Conservation (phyloP, 768 basidiomycete species). For the Psilocybe subaeruginosa region DNA sequence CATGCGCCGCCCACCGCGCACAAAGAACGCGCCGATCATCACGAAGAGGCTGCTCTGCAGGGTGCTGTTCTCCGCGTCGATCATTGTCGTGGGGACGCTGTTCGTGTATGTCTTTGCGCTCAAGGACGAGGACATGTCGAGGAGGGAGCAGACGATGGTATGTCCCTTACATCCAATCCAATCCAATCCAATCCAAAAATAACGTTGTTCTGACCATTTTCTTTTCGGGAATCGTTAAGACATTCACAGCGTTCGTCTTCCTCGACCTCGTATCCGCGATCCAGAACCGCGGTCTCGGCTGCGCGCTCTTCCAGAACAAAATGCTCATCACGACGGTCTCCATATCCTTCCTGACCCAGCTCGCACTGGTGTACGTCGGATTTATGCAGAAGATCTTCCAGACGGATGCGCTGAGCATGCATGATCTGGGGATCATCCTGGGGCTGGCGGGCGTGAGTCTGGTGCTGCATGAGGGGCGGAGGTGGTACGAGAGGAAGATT, state of each 20-base stretch:
- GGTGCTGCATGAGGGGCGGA: conserved; percentile 73
- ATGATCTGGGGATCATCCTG: conserved; percentile 75
- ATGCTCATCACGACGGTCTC: conserved; percentile 91
- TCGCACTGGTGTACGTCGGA: conserved; percentile 87
- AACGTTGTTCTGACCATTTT: conserved; percentile 77
- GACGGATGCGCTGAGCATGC: conserved; percentile 73
- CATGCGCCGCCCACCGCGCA: conserved; percentile 92
- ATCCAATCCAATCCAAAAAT: conserved; percentile 27
- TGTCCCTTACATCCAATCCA: conserved; percentile 5
- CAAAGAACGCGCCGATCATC: conserved; percentile 90
- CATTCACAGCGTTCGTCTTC: conserved; percentile 96
- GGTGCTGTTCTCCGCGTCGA: conserved; percentile 90
- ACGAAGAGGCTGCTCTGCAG: conserved; percentile 71
- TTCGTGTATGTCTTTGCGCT: conserved; percentile 86
- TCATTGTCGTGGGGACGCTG: conserved; percentile 88
- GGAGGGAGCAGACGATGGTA: conserved; percentile 94
- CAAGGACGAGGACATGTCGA: conserved; percentile 81
- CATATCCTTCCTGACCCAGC: conserved; percentile 82
- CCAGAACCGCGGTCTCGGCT: conserved; percentile 91
- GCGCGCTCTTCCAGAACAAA: conserved; percentile 80
- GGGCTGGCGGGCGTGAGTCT: conserved; percentile 68
- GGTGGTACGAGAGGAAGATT: conserved; percentile 73
- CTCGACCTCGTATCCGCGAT: conserved; percentile 94
- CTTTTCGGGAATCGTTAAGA: conserved; percentile 47
- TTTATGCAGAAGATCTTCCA: conserved; percentile 93